Percentiles rank a stretch among this genome's conserved stretches.
phyloP scores from a whole-genome alignment of 2,329 filamentous ascomycete species.

The Pezicula radicicola region DNA sequence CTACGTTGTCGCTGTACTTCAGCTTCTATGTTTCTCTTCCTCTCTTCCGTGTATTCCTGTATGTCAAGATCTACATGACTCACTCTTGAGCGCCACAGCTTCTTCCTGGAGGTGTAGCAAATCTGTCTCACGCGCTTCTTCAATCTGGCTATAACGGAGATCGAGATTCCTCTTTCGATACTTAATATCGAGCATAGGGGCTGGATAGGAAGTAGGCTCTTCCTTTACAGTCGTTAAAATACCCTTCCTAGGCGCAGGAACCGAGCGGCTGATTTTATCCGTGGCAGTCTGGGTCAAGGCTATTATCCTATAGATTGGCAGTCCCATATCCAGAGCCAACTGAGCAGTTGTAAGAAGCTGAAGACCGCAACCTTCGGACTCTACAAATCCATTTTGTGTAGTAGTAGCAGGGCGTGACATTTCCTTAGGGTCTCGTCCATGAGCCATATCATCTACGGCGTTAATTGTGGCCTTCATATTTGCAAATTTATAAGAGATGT shows the following conservation, averaged over 20 bases:
- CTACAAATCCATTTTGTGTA: constrained; percentile 95
- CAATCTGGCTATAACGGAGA: constrained; percentile 71
- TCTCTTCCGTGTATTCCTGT: neutral
- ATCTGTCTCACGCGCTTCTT: constrained; percentile 50
- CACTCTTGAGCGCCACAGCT: neutral
- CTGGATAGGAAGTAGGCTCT: constrained; percentile 81
- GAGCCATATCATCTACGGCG: constrained; percentile 89
- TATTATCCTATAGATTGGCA: constrained; percentile 91
- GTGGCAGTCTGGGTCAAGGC: constrained; percentile 90
- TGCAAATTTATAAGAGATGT: too few relatives aligned
- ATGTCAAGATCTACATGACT: neutral
- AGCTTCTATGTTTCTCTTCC: neutral
- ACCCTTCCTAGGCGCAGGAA: constrained; percentile 92
- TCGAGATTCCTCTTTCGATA: constrained; percentile 84
- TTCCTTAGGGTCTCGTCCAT: constrained; percentile 87
- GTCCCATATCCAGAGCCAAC: constrained; percentile 93
- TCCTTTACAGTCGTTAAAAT: constrained; percentile 91
- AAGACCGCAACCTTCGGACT: constrained; percentile 94
- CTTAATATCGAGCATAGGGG: constrained; percentile 89
- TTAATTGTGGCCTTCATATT: too few relatives aligned
- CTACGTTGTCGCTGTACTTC: neutral
- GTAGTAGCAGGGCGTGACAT: constrained; percentile 97
- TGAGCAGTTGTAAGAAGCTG: constrained; percentile 95
- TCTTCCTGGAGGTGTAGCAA: neutral
- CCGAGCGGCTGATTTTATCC: constrained; percentile 95